Evolutionary conservation across 176 grass and related monocot genomes (phyloP), one percentile per base, ranked within the genome.

Genomic region (Luzula sylvatica): DNA sequence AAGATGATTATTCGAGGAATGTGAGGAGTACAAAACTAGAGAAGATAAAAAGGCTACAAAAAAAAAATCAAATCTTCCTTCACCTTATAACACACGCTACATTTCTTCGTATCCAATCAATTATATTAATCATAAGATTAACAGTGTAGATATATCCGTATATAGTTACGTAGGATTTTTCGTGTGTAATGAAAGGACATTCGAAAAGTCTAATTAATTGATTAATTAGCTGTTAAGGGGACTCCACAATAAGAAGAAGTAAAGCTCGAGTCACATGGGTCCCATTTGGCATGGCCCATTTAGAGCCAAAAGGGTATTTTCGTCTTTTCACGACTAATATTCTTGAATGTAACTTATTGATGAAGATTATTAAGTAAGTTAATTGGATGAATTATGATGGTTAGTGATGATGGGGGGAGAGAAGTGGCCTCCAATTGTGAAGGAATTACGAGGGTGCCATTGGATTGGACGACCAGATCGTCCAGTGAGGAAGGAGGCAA

Each of bases 1-100:
- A 24, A 45, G 24, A 60, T 60, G 20, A 60, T 60, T 60, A 35
- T 25, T 17, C 7, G 21, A 60, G 55, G 38, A 60, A 59, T 56
- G 5, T 29, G 7, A 11, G 21, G 8, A 23, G 21, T 11, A 51
- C 15, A 51, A 14, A 13, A 58, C 6, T 8, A 7, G 3, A 58
- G 12, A 27, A 27, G 8, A 14, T 23, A 52, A 14, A 53, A 26
- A 6, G 26, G 50, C 7, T 26, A 53, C 0, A 24, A 24, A n/a
- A 53, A 26, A n/a, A 28, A 0, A 26, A 8, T 3, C 12, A 27
- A n/a, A 1, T 25, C 22, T 53, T 13, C 50, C 14, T 13, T 53
- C 21, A 53, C 21, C 14, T 13, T 53, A 13, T 11, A 27, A 24
- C 25, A 2, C 3, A 11, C 50, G 24, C 11, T 13, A 38, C 27